Evolutionary conservation across 129 eudicot genomes (phyloP).

Genomic region (Smallanthus sonchifolius): DNA sequence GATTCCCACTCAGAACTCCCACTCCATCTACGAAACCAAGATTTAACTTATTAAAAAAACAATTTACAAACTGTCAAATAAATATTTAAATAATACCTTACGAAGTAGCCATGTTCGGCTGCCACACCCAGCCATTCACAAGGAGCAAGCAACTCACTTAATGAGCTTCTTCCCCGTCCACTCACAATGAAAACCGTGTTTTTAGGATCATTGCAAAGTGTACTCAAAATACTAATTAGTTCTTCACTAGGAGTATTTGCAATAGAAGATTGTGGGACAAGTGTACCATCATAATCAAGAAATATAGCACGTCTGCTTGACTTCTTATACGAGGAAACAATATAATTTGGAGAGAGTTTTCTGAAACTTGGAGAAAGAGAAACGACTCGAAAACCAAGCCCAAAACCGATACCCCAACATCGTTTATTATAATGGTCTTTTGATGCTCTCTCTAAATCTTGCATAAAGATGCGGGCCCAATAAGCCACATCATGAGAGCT

Average conservation of each 20-base stretch:
- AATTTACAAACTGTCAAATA: neutral
- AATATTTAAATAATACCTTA: slow-evolving; percentile 37
- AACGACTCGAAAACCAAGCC: slow-evolving; percentile 63
- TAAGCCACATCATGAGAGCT: slow-evolving; percentile 80
- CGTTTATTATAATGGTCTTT: slow-evolving; percentile 58
- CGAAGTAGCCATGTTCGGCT: slow-evolving; percentile 83
- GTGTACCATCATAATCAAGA: slow-evolving; percentile 80
- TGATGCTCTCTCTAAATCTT: slow-evolving; percentile 69
- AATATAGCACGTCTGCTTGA: slow-evolving; percentile 69
- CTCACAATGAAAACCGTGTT: slow-evolving; percentile 79
- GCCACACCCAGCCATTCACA: slow-evolving; percentile 73
- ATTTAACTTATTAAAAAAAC: neutral
- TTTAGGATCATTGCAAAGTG: slow-evolving; percentile 67
- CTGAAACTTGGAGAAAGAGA: slow-evolving; percentile 69
- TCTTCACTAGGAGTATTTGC: slow-evolving; percentile 54
- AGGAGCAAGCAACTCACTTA: slow-evolving; percentile 74
- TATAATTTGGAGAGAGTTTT: slow-evolving; percentile 49
- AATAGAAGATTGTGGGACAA: slow-evolving; percentile 56
- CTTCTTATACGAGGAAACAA: slow-evolving; percentile 57
- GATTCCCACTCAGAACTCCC: slow-evolving; percentile 56
- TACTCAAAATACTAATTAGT: slow-evolving; percentile 42
- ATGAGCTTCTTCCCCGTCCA: slow-evolving; percentile 63
- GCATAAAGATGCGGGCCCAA: slow-evolving; percentile 80
- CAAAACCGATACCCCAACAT: slow-evolving; percentile 84
- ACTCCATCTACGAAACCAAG: slow-evolving; percentile 48